Base-by-base conservation (phyloP, 2,329 filamentous ascomycete genomes). In the Zalaria sp. region DNA sequence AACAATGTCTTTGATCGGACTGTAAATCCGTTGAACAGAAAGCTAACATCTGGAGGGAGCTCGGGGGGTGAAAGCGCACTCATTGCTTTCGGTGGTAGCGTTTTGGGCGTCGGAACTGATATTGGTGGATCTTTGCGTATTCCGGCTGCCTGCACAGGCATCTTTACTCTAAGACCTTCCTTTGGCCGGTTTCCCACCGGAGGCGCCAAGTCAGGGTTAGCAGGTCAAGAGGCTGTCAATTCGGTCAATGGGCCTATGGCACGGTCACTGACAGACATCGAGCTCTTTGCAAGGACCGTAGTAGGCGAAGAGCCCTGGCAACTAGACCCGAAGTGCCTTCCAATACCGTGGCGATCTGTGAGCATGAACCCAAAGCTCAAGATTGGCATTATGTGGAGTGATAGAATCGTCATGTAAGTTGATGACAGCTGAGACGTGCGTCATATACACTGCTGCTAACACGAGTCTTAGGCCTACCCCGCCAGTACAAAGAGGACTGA, bases 61-160 rank as follows among this genome's bases (percentile, higher is more conserved):
- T 79, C 76, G 0, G 80, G 80, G 3, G 80, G 80, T 36, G 80
- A 83, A 53, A 71, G 71, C 4, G 78, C 79, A 0, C 64, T 83
- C 2, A 67, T 83, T 31, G 62, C 64, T 0, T 69, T 82, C 43
- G 58, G 60, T 6, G 80, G 79, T 10, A 75, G 71, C 45, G 66
- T 70, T 1, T 46, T 81, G 1, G 80, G 80, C 6, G 64, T 81
- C 0, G 78, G 77, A 1, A 77, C 77, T 0, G 78, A 82, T 47
- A 80, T 82, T 41, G 66, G 67, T 1, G 75, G 75, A 9, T 73
- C 69, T 7, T 53, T 79, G 1, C 67, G 75, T 9, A 71, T 69
- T 27, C 67, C 67, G 9, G 73, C 73, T 25, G 72, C 72, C 1
- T 76, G 70, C 45, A 73, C 71, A 1, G 73, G 73, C 3, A 68